Base-by-base conservation (phyloP, 805 yeast genomes). In the Sugiyamaella floridensis region DNA sequence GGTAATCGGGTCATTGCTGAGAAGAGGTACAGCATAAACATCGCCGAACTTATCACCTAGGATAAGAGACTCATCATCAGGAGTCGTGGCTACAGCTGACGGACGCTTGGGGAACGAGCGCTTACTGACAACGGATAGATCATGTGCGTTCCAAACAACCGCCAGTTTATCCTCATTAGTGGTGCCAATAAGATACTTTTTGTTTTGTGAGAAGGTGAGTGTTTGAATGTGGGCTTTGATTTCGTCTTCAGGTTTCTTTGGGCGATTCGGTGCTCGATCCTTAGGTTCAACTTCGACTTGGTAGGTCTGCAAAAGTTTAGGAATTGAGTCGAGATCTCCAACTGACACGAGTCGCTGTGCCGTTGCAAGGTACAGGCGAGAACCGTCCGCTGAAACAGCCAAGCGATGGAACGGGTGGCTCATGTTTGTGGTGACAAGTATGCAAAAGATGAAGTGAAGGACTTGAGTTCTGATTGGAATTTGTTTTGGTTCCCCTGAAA, bases 21-120 rank as follows among this genome's bases (percentile, higher is more conserved):
- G 71, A 28, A 81, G 69, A 1, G 76, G 70, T 40, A 88, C 72
- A 1, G 76, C 67, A 66, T 87, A 93, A 5, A 89, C 97, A 69
- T 93, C 99, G 47, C 99, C 99, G 65, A 92, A 93, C 71, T 93
- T 93, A 67, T 93, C 99, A 18, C 95, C 97, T 20, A 90, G 77
- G 2, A 89, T 67, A 7, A 90, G 68, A 12, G 71, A 69, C 14
- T 50, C 58, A 54, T 78, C 80, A 52, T 79, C 79, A 37, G 69
- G 69, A 34, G 84, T 76, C 0, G 82, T 70, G 7, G 87, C 74
- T 16, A 89, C 74, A 1, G 96, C 83, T 59, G 89, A 84, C n/a
- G 98, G 98, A 68, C 98, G 82, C 68, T 92, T 92, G 40, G 97
- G 89, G 63, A 88, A 85, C 4, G 79, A 77, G 64, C 89, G 92